Evolutionary conservation across 1,139 yeast genomes (phyloP).

Genomic region (Geotrichum reessii): DNA sequence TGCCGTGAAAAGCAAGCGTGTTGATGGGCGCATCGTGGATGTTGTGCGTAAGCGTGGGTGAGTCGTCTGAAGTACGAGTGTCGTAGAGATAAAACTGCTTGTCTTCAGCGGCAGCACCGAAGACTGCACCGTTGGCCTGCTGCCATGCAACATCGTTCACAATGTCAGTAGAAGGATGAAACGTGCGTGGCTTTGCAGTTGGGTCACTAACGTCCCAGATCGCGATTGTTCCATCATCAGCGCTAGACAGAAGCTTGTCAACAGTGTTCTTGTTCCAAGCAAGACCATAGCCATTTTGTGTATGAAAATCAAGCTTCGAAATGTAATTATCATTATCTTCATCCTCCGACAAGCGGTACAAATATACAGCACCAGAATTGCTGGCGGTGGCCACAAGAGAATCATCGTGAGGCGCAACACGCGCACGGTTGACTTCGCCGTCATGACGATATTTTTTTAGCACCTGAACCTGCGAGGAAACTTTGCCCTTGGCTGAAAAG

Average conservation of each 20-base stretch:
- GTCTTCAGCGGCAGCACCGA: conserved; percentile 75
- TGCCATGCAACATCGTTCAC: conserved; percentile 48
- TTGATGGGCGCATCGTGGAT: conserved; percentile 47
- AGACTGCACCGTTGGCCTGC: conserved; percentile 39
- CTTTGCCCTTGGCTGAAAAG: conserved; percentile 18
- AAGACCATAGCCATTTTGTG: conserved; percentile 65
- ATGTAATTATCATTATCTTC: not conserved
- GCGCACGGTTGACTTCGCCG: conserved; percentile 54
- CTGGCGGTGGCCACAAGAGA: conserved; percentile 71
- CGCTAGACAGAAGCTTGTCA: conserved; percentile 54
- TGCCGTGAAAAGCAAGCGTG: conserved; percentile 57
- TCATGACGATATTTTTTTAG: conserved; percentile 26
- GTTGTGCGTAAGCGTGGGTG: conserved; percentile 25
- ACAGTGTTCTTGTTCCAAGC: conserved; percentile 52
- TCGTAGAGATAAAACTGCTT: conserved; percentile 63
- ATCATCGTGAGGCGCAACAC: conserved; percentile 78
- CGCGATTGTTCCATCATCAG: conserved; percentile 62
- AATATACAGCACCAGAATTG: conserved; percentile 64
- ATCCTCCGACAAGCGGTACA: conserved; percentile 36
- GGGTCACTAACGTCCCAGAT: conserved; percentile 45
- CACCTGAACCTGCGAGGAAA: conserved; percentile 30
- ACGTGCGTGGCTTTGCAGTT: conserved; percentile 25
- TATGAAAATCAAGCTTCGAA: conserved; percentile 50
- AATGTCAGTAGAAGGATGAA: conserved; percentile 28
- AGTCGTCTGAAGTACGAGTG: conserved; percentile 19